Base-by-base conservation (phyloP, 2,329 filamentous ascomycete genomes). In the Colletotrichum trifolii region DNA sequence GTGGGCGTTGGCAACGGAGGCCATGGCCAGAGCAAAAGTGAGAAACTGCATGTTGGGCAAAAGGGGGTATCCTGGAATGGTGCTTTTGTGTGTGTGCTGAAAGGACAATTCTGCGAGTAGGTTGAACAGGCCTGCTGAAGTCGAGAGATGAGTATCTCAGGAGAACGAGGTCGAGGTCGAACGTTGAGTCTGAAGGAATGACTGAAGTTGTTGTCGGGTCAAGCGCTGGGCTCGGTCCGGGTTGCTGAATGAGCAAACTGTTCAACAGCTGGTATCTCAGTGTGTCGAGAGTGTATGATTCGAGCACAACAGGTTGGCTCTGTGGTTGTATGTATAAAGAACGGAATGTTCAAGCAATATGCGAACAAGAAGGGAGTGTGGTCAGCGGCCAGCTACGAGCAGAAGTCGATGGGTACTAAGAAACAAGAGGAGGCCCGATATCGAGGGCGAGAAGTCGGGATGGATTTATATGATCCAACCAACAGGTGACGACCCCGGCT, bases 1-100 rank as follows among this genome's bases (percentile, higher is more conserved):
- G 72, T 92, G 89, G 46, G 85, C 86, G 52, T 73, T 74, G 25
- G 76, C 77, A n/a, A 73, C 67, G 12, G 75, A 71, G 56, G 78
- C 77, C 43, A 85, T 67, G 57, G 73, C 76, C 52, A 81, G 68
- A 10, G 74, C 66, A 39, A 72, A 55, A 43, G 72, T 63, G 55
- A 73, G 48, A 55, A 75, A 71, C 63, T 74, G 78, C 77, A 80
- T 84, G 69, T 74, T 80, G 74, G 52, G 33, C 43, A 65, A 60
- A 42, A 12, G 50, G 54, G 57, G 56, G 46, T 49, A 56, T 64
- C 43, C 46, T 54, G 62, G 17, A 40, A 17, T 54, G 47, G 58
- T 25, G 25, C 55, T 45, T 25, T 58, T 58, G 47, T 53, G 40
- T 13, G 45, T 48, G 35, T 56, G 43, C 36, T 45, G 38, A 53